These are phyloP conservation scores for Camellia lanceoleosa DNA, from an alignment of 148 eudicot species.

Conservation along the genomic window DNA sequence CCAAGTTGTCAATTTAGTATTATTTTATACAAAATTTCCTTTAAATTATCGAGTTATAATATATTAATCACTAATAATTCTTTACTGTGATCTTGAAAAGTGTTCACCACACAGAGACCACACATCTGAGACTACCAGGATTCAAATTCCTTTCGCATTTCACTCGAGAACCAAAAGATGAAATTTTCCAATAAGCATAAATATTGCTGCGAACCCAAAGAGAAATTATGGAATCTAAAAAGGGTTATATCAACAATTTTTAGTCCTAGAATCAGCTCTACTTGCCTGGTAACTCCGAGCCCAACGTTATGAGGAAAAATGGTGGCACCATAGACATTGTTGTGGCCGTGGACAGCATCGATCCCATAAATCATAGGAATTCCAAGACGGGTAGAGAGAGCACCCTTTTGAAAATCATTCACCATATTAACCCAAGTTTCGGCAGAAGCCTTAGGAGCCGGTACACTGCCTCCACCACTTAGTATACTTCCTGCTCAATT, in stretches of 20 bases:
- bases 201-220: too few species aligned
- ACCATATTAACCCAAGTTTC: constrained; percentile 17
- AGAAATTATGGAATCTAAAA: not conserved
- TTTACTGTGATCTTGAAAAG: not conserved
- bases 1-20: not conserved
- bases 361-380: constrained; percentile 25
- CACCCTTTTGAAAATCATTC: constrained; percentile 16
- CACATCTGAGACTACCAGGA: too few species aligned
- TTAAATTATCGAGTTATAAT: not conserved
- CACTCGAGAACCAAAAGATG: not conserved
- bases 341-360: constrained; percentile 23
- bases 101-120: not conserved
- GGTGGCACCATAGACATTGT: constrained; percentile 18
- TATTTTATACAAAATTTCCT: not conserved
- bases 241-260: not conserved
- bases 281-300: constrained; percentile 22
- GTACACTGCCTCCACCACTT: constrained; percentile 26
- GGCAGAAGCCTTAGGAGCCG: constrained; percentile 16
- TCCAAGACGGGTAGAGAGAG: constrained; percentile 21
- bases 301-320: constrained; percentile 24
- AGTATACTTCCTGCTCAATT: constrained; percentile 14
- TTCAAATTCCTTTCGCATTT: not conserved
- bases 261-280: constrained; percentile 3
- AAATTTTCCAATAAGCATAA: not conserved
- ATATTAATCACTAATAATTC: not conserved